phyloP scores from a whole-genome alignment of 2,329 filamentous ascomycete genomes.

The Fusarium stilboides region DNA sequence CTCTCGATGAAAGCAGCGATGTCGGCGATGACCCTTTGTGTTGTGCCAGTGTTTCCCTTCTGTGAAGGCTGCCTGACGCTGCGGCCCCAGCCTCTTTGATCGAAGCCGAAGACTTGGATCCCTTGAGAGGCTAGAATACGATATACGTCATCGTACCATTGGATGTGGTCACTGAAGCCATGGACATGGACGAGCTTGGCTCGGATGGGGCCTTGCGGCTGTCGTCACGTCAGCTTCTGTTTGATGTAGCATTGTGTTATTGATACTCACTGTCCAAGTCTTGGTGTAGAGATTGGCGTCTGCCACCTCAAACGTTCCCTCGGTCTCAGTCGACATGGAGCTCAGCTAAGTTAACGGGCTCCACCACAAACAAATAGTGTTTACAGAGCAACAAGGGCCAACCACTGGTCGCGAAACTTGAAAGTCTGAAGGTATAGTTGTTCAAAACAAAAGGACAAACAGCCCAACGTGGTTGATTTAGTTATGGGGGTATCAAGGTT shows the following conservation, averaged over 20 bases:
- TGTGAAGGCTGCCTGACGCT: slow-evolving; percentile 74
- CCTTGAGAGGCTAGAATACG: slow-evolving; percentile 76
- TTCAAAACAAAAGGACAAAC: not conserved
- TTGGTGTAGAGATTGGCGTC: slow-evolving; percentile 68
- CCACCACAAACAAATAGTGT: not conserved
- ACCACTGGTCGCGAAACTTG: not conserved
- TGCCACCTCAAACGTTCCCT: slow-evolving; percentile 65
- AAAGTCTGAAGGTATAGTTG: not conserved
- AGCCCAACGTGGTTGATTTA: not conserved
- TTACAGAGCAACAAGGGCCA: not conserved
- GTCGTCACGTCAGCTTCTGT: slow-evolving; percentile 25
- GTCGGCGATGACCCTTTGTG: slow-evolving; percentile 80
- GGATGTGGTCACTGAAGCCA: slow-evolving; percentile 90
- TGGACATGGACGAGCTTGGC: slow-evolving; percentile 88
- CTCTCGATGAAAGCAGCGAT: slow-evolving; percentile 81
- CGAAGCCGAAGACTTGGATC: slow-evolving; percentile 83
- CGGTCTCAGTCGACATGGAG: slow-evolving; percentile 60
- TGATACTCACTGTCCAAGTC: slow-evolving; percentile 69
- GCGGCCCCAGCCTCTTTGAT: slow-evolving; percentile 92
- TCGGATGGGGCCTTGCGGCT: slow-evolving; percentile 70
- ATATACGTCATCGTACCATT: slow-evolving; percentile 84
- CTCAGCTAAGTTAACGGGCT: not conserved
- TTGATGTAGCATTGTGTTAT: slow-evolving; percentile 2
- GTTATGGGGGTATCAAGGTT: not conserved
- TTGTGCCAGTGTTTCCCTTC: slow-evolving; percentile 81